Evolutionary conservation across 2,329 filamentous ascomycete genomes (phyloP).

Genomic region (Bipolaris gigantea): DNA sequence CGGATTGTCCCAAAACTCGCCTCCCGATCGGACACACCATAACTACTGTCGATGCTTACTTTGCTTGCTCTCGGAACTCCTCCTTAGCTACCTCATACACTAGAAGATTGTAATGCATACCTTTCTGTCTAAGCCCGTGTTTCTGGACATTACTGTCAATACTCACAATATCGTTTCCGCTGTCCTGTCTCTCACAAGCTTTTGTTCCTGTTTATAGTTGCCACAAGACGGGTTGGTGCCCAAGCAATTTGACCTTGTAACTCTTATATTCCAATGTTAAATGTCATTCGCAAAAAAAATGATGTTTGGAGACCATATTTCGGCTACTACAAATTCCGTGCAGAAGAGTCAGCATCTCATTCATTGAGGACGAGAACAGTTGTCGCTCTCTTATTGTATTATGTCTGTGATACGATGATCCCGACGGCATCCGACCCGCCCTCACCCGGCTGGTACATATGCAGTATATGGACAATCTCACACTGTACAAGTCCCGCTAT

Average conservation of each 20-base stretch:
- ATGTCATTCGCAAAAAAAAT: too few relatives aligned
- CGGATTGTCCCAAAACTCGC: background rate
- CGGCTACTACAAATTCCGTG: too few relatives aligned
- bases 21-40: background rate
- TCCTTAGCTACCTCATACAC: background rate
- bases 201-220: background rate
- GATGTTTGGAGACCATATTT: too few relatives aligned
- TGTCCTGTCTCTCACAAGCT: background rate
- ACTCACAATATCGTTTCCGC: background rate
- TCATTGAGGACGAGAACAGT: background rate
- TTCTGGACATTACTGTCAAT: background rate
- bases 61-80: background rate
- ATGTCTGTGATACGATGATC: background rate
- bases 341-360: too few relatives aligned
- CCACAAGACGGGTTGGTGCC: too few relatives aligned
- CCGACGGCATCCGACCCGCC: background rate
- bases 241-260: too few relatives aligned
- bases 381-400: background rate
- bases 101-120: conserved; percentile 10
- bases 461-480: background rate
- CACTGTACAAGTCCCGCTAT: background rate
- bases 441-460: background rate
- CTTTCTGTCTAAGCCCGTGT: background rate
- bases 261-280: too few relatives aligned
- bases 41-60: background rate